Evolutionary conservation across 768 basidiomycete species (phyloP).

Genomic region (Hygrocybe punicea): DNA sequence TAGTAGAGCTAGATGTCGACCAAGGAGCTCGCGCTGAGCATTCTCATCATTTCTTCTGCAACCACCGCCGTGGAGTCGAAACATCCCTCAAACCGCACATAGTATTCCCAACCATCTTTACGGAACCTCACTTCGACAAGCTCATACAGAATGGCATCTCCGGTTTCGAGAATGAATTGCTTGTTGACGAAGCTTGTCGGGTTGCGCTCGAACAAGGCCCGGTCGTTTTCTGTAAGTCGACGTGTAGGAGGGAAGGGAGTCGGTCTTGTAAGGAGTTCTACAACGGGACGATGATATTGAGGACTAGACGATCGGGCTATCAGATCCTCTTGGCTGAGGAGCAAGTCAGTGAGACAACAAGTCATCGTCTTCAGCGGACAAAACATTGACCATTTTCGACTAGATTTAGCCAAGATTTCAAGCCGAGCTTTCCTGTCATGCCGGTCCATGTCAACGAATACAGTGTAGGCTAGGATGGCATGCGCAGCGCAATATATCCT

Average conservation of each 20-base stretch:
- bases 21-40: not conserved
- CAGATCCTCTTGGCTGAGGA: not conserved
- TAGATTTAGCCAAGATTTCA: constrained; percentile 2
- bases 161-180: not conserved
- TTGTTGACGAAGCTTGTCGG: not conserved
- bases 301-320: not conserved
- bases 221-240: not conserved
- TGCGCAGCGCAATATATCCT: constrained; percentile 2
- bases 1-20: not conserved
- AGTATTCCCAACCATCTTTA: not conserved
- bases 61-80: not conserved
- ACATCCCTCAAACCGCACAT: constrained; percentile 4
- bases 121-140: not conserved
- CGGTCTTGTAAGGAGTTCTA: not conserved
- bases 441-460: not conserved
- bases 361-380: not conserved
- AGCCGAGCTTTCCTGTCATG: not conserved
- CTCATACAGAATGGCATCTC: not conserved
- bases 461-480: constrained; percentile 1
- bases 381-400: not conserved
- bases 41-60: not conserved
- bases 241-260: not conserved
- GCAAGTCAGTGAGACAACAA: not conserved
- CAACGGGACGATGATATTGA: not conserved
- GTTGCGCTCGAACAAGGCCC: not conserved